Base-by-base conservation (phyloP, 2,329 filamentous ascomycete species). In the Hypoxylon sp. region DNA sequence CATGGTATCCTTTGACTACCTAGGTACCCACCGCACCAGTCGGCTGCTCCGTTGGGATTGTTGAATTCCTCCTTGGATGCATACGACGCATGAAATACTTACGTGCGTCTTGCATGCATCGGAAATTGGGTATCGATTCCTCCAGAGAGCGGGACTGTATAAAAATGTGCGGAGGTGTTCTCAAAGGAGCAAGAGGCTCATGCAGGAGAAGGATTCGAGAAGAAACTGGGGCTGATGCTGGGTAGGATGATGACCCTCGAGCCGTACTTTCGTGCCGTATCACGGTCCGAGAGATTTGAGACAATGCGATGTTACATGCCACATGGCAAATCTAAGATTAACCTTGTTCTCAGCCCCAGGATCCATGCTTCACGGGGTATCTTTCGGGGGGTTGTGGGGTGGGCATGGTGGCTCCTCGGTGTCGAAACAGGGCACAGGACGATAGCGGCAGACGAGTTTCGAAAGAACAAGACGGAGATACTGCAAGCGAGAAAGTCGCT, bases 271-370 rank as follows among this genome's bases (percentile, higher is more conserved):
- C 32, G 8, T 15, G 13, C 24, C 43, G 13, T 13, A 46, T 46
- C 22, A 13, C 11, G 39, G 17, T n/a, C 6, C 20, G 15, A 8
- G 20, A 19, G 6, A 8, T 32, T 34, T 26, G 24, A 26, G 24
- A 26, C 32, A 34, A 34, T 11, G 11, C 32, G 11, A 15, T 34
- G 32, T 13, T 34, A 6, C 13, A 34, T 34, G 32, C 11, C 11
- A 15, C 32, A 34, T 15, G 32, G 32, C 10, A 34, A 34, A 54
- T 30, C 56, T 49, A 59, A 49, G 49, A 49, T 30, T 37, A 49
- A 54, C 56, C 37, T 49, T 50, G 32, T 26, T 28, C 6, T 43
- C 39, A 7, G 19, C 39, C 26, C 43, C 15, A 48, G 46, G 46
- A 6, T 22, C 22, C 28, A 48, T 22, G 56, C 17, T 37, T n/a